These are phyloP conservation scores for Prototheca cutis DNA, from an alignment of 163 green algal species.

Conservation along the genomic window DNA sequence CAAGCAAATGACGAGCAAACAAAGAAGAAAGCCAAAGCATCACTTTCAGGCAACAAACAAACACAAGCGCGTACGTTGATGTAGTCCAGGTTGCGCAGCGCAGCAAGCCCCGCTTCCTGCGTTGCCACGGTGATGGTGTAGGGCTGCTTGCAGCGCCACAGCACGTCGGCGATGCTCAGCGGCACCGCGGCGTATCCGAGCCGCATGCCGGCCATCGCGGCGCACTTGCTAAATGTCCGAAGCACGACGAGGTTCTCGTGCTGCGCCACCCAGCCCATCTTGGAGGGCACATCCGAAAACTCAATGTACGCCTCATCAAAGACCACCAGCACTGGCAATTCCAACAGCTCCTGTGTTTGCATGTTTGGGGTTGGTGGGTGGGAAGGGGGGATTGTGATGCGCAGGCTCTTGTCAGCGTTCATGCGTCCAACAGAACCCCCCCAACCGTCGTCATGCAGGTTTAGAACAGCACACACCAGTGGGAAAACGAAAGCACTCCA, in stretches of 20 bases:
- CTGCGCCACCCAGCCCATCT: slow-evolving; percentile 68
- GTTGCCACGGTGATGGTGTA: slow-evolving; percentile 98
- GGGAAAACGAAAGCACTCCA: too few species aligned
- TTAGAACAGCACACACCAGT: too few species aligned
- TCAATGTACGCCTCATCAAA: slow-evolving; percentile 99
- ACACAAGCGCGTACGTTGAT: slow-evolving; percentile 53
- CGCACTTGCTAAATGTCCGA: slow-evolving; percentile 95
- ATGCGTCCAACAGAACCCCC: too few species aligned
- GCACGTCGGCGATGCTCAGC: slow-evolving; percentile 63
- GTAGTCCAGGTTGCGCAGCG: slow-evolving; percentile 67
- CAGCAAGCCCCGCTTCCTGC: slow-evolving; percentile 75
- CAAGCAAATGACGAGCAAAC: too few species aligned
- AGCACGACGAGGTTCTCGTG: slow-evolving; percentile 91
- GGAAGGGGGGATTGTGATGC: too few species aligned
- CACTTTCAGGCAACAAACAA: too few species aligned
- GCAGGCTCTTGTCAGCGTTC: neutral
- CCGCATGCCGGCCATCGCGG: slow-evolving; percentile 55
- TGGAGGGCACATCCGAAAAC: slow-evolving; percentile 63
- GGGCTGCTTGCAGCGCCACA: slow-evolving; percentile 97
- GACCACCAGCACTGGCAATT: slow-evolving; percentile 84
- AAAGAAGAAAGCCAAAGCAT: too few species aligned
- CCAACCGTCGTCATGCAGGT: too few species aligned
- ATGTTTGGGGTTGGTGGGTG: too few species aligned
- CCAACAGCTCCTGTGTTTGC: slow-evolving; percentile 48
- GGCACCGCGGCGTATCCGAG: slow-evolving; percentile 93